Base-by-base conservation (phyloP, 352 stramenopile genomes). In the Aphanomyces astaci region DNA sequence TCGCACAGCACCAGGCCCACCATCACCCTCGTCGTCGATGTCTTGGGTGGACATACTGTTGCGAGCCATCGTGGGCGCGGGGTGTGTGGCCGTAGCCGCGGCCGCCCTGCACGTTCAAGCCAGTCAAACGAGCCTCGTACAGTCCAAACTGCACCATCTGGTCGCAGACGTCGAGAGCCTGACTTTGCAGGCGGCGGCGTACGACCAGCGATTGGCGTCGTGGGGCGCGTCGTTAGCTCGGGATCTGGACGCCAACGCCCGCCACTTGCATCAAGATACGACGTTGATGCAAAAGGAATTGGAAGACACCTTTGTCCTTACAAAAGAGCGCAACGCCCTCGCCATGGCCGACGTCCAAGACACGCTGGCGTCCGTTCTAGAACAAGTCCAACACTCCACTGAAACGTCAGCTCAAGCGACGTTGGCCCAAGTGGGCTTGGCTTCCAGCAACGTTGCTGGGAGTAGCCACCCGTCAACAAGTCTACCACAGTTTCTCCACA, bases 131-230 rank as follows among this genome's bases (percentile, higher is more conserved):
- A 13, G 4, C 9, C 7, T 57, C 15, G 5, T 68, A 5, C 43
- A 51, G 10, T 33, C 22, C 10, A 43, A 51, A 13, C n/a, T 68
- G n/a, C n/a, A 55, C 15, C 39, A 68, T n/a, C 62, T 68, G 2
- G 53, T 68, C 25, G 13, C 28, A 5, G 62, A 68, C 22, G 46
- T 51, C 5, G 10, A 40, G 11, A 1, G n/a, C 25, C 27, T 60
- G 9, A 17, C 51, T 10, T 7, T n/a, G 31, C 43, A 55, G 33
- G 62, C 62, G 11, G 40, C 32, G 10, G 46, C 56, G 31, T 48
- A 56, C 32, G 32, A 68, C 30, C 17, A 27, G 10, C 33, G 54
- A 4, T n/a, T 51, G 13, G 11, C 28, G 13, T 49, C 45, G 19
- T 49, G 53, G n/a, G 62, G 25, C 10, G 10, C 30, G 13, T 51